phyloP scores from a whole-genome alignment of 2,329 filamentous ascomycete genomes.

The Blastomyces parvus region DNA sequence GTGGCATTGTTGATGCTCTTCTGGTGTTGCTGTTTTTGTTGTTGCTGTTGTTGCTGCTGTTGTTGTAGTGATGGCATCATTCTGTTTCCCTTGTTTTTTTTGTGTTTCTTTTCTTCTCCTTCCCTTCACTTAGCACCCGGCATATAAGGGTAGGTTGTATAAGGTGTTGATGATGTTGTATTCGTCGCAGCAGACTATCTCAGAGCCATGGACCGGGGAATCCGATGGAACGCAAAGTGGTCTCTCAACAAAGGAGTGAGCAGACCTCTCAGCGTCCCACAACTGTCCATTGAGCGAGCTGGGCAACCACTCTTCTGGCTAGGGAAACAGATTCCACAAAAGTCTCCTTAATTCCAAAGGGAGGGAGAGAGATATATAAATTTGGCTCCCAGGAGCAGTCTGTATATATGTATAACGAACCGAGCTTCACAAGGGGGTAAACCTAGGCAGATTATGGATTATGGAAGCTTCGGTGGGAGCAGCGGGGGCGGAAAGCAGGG shows the following conservation, averaged over 20 bases:
- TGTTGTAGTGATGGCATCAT: slow-evolving; percentile 16
- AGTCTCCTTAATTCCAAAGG: background rate
- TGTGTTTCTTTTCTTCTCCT: background rate
- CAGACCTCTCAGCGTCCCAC: slow-evolving; percentile 43
- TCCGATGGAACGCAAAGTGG: slow-evolving; percentile 45
- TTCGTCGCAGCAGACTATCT: slow-evolving; percentile 1
- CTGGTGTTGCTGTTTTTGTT: slow-evolving; percentile 21
- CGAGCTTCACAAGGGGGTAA: background rate
- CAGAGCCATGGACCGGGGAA: slow-evolving; percentile 33
- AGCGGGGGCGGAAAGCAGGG: background rate
- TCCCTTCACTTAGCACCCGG: background rate
- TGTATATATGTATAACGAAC: background rate
- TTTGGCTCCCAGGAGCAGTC: background rate
- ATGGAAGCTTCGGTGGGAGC: background rate
- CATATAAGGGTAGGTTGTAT: background rate
- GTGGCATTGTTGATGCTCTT: slow-evolving; percentile 21
- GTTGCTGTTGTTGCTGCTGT: slow-evolving; percentile 13
- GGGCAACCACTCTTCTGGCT: background rate
- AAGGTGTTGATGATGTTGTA: background rate
- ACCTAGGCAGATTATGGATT: too few species aligned
- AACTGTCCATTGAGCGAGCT: slow-evolving; percentile 33
- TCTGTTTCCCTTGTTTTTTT: background rate
- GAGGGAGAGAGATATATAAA: background rate
- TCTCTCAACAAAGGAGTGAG: slow-evolving; percentile 41
- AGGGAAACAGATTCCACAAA: background rate